phyloP scores from a whole-genome alignment of 164 flowering plant genomes.

The Umbellularia californica region DNA sequence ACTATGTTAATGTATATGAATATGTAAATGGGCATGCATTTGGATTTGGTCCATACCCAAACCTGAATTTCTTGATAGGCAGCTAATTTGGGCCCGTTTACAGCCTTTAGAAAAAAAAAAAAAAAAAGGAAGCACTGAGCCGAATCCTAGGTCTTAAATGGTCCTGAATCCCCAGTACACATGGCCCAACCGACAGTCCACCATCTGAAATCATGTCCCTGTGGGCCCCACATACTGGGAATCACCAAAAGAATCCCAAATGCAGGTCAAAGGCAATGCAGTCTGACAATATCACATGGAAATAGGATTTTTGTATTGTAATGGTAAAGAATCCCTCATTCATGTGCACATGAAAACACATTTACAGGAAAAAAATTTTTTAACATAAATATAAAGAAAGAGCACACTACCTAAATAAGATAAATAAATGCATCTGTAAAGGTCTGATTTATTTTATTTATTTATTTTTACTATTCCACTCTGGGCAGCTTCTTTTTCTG shows the following conservation, averaged over 20 bases:
- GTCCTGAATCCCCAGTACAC: background rate
- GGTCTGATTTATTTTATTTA: background rate
- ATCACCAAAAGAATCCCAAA: background rate
- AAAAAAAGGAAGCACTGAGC: background rate
- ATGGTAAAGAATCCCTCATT: background rate
- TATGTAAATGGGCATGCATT: background rate
- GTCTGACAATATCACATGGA: constrained; percentile 5
- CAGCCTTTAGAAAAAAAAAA: background rate
- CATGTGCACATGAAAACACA: background rate
- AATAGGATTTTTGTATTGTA: background rate
- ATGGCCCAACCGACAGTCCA: background rate
- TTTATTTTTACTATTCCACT: too few relatives aligned
- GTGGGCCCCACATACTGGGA: background rate
- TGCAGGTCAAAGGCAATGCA: background rate
- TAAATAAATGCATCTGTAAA: background rate
- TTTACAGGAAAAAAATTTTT: background rate
- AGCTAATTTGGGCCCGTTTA: background rate
- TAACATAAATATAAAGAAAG: background rate
- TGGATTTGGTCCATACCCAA: background rate
- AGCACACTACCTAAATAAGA: background rate
- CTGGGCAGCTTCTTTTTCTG: background rate
- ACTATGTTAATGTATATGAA: too few relatives aligned
- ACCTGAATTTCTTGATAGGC: background rate
- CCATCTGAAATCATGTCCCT: background rate
- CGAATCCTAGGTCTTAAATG: background rate